Evolutionary conservation across 208 protist genomes (phyloP), one percentile per base, ranked within the genome.

Genomic region (Leishmania lainsoni): DNA sequence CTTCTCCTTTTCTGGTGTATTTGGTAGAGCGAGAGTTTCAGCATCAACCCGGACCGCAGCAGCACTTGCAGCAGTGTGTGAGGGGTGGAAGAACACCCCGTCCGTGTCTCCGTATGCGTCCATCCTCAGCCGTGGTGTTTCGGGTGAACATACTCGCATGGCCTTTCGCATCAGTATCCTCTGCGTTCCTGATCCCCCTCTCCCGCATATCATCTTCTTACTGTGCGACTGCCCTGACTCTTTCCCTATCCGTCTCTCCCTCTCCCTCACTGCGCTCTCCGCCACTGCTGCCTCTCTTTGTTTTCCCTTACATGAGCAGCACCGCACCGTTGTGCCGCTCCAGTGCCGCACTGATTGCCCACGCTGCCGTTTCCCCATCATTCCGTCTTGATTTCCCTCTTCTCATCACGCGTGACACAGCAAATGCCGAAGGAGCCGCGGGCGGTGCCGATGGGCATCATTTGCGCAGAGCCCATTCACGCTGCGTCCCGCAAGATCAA

Each of bases 381-480:
- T 20, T 56, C 52, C 10, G 52, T 22, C 52, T 56, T 56, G 6
- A 45, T n/a, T 29, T 54, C 12, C 29, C 72, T 5, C 20, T 75
- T 29, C 8, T 66, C 26, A 22, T 81, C 32, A 16, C 32, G 51
- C 20, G 49, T 26, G 35, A 12, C 22, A 17, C 49, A 52, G 29
- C 26, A 17, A 17, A 97, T 96, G 94, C 94, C 91, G 72, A 96
- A 96, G 85, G 92, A 85, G 70, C 58, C 78, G 0, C 88, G 92
- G 26, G 77, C 87, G 54, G 92, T 95, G 85, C 86, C 94, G 16
- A 97, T 97, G 92, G 91, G 92, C 78, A 87, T 97, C 86, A 96
- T 96, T 84, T 90, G 85, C 72, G 92, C 93, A 12, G 89, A 89
- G 83, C 91, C 91, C 39, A 70, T 93, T 42, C 86, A 89, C 70